Percentiles rank a stretch among this genome's conserved stretches.
These are phyloP conservation scores for Phascolomyces articulosus DNA, from an alignment of 371 early-diverging fungal species.

Conservation along the genomic window DNA sequence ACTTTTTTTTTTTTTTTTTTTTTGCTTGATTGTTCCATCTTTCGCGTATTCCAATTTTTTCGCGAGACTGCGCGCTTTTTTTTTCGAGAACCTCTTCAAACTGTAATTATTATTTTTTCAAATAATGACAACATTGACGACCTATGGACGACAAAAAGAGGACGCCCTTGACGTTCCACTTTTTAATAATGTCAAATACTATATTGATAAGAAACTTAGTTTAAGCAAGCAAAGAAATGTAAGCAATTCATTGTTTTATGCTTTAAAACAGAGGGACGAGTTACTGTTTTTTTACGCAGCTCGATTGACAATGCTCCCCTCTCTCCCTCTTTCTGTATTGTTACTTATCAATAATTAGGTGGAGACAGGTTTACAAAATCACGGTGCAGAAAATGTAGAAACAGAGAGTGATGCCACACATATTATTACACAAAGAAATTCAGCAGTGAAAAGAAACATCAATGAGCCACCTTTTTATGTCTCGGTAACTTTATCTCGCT, in stretches of 20 bases:
- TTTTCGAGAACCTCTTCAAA: no score
- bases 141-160: not conserved
- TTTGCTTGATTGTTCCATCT: not conserved
- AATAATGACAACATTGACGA: not conserved
- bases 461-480: not conserved
- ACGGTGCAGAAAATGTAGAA: not conserved
- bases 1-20: no score
- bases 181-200: slow-evolving; percentile 9
- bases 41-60: no score
- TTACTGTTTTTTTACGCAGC: no score
- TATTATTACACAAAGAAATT: not conserved
- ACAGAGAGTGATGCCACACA: not conserved
- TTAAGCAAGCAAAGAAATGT: not conserved
- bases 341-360: not conserved
- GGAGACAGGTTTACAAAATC: not conserved
- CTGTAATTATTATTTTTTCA: no score
- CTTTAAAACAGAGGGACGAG: no score
- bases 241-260: not conserved
- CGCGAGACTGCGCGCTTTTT: not conserved
- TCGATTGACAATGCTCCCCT: no score
- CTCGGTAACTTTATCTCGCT: not conserved
- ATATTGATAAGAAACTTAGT: not conserved
- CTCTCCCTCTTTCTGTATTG: not conserved
- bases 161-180: not conserved
- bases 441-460: not conserved